These are phyloP conservation scores for Fusarium cicatricum DNA, from an alignment of 2,329 filamentous ascomycete genomes.

Conservation along the genomic window DNA sequence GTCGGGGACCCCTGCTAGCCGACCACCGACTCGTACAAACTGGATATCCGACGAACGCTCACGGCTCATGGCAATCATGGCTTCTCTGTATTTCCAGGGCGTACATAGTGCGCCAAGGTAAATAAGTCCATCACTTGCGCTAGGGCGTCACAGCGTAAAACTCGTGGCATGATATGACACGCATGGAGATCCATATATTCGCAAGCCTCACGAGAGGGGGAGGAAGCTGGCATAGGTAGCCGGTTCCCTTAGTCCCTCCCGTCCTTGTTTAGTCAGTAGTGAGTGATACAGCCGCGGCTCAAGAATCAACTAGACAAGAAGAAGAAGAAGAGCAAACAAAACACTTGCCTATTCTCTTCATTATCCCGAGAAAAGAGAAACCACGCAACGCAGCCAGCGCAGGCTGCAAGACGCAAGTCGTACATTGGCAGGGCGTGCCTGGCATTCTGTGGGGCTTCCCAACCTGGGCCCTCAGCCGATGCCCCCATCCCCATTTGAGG, in stretches of 20 bases:
- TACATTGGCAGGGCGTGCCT: slow-evolving; percentile 29
- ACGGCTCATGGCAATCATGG: slow-evolving; percentile 17
- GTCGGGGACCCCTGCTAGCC: slow-evolving; percentile 9
- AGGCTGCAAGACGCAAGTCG: slow-evolving; percentile 31
- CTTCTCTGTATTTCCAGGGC: background rate
- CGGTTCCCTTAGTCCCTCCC: too few species aligned
- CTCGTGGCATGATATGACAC: slow-evolving; percentile 18
- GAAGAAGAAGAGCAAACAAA: background rate
- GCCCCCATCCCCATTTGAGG: slow-evolving; percentile 38
- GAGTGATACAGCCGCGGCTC: background rate
- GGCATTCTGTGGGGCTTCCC: slow-evolving; percentile 30
- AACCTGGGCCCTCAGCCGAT: slow-evolving; percentile 40
- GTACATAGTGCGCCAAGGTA: too few species aligned
- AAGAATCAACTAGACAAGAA: background rate
- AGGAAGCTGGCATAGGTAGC: too few species aligned
- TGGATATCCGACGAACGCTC: slow-evolving; percentile 19
- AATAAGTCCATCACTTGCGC: background rate
- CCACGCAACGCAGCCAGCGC: background rate
- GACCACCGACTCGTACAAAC: background rate
- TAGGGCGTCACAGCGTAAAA: background rate
- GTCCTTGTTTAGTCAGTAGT: too few species aligned
- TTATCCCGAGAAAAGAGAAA: background rate
- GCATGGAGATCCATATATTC: background rate
- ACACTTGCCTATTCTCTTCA: background rate
- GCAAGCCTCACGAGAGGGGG: too few species aligned